These are phyloP conservation scores for Linnemannia elongata DNA, from an alignment of 192 early-diverging fungal genomes.

Conservation along the genomic window DNA sequence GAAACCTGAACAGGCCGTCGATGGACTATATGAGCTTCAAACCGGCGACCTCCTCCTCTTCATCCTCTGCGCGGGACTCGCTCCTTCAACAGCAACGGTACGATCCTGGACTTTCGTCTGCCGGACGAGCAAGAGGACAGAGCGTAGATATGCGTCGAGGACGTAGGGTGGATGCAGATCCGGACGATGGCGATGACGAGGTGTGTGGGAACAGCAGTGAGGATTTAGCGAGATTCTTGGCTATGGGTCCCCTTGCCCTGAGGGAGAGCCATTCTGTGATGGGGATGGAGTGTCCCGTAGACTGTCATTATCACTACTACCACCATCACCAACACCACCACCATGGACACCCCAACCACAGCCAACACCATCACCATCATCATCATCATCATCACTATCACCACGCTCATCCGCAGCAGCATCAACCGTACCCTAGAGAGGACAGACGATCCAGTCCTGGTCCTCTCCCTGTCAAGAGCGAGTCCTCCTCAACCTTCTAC, in stretches of 20 bases:
- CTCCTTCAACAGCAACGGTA: slow-evolving; percentile 3
- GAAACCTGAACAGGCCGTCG: neutral
- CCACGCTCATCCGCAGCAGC: neutral
- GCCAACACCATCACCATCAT: neutral
- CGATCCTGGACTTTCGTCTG: neutral
- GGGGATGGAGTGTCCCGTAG: neutral
- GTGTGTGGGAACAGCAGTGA: neutral
- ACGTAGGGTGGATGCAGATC: neutral
- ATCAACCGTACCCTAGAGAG: neutral
- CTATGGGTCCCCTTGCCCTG: neutral
- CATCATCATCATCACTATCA: neutral
- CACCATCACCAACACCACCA: slow-evolving; percentile 8
- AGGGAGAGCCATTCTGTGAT: slow-evolving; percentile 5
- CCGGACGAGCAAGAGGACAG: neutral
- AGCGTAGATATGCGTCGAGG: neutral
- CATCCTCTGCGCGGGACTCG: neutral
- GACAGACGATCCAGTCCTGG: neutral
- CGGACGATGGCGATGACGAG: neutral
- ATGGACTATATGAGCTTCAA: slow-evolving; percentile 40
- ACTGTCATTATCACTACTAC: neutral
- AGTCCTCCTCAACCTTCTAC: neutral
- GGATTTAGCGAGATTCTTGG: neutral
- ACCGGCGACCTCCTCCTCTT: neutral
- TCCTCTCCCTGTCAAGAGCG: neutral
- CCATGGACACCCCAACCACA: slow-evolving; percentile 1